Evolutionary conservation across 441 rosid species (phyloP).

Genomic region (Hura crepitans): DNA sequence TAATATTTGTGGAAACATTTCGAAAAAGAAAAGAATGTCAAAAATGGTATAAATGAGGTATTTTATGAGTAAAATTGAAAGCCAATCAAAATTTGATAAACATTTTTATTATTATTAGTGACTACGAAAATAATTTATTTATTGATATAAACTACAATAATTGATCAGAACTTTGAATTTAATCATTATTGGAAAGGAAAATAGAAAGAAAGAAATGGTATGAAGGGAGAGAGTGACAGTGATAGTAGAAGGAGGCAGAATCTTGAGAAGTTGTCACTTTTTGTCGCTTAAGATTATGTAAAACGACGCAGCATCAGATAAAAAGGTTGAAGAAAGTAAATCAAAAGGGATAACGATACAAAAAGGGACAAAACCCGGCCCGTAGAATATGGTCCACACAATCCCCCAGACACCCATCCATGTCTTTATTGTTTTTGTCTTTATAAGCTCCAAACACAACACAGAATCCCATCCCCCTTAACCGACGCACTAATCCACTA

Average conservation of each 20-base stretch:
- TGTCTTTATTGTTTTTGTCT: constrained; percentile 12
- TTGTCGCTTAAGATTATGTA: background rate
- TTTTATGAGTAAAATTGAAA: too few species aligned
- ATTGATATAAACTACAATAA: too few species aligned
- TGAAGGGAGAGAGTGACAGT: background rate
- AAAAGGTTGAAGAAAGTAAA: background rate
- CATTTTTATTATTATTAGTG: too few species aligned
- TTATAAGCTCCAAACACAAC: constrained; percentile 4
- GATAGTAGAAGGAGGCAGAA: background rate
- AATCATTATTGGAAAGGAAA: background rate
- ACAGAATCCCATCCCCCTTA: background rate
- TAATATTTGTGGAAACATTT: background rate
- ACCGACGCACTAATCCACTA: background rate
- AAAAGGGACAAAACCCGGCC: constrained; percentile 40
- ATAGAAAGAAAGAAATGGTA: background rate
- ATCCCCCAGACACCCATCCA: constrained; percentile 16
- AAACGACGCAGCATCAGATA: background rate
- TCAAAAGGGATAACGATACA: constrained; percentile 22
- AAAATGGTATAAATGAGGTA: too few species aligned
- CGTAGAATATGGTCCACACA: constrained; percentile 23
- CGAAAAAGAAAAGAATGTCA: too few species aligned
- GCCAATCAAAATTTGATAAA: too few species aligned
- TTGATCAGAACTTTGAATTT: too few species aligned
- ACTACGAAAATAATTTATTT: too few species aligned
- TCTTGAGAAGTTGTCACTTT: background rate